Conservation (phyloP, 2,329 filamentous ascomycete genomes). For the Cercospora brassicicola region DNA sequence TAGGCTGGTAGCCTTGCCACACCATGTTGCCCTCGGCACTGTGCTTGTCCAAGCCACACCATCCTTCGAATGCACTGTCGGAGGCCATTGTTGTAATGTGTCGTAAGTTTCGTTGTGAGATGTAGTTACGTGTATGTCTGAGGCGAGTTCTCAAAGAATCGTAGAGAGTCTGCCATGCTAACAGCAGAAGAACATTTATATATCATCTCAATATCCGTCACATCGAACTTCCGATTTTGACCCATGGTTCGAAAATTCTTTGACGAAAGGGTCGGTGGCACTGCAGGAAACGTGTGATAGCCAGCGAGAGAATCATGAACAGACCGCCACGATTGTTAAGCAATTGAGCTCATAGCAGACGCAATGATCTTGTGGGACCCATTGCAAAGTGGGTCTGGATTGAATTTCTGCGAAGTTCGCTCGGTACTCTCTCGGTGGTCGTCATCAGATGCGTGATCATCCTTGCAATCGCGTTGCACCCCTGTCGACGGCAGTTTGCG, state of each 20-base stretch:
- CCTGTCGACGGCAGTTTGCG: not conserved
- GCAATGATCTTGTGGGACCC: not conserved
- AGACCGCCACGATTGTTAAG: conserved; percentile 18
- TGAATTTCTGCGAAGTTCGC: conserved; percentile 12
- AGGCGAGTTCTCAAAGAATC: not conserved
- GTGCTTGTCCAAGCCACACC: conserved; percentile 54
- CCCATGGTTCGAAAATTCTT: conserved; percentile 16
- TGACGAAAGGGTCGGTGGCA: conserved; percentile 4
- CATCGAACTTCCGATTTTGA: conserved; percentile 5
- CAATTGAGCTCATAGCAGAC: conserved; percentile 18
- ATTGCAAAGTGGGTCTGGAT: conserved; percentile 4
- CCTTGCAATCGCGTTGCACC: not conserved
- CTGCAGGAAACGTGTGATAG: not conserved
- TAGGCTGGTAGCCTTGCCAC: conserved; percentile 49
- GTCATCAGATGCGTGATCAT: conserved; percentile 9
- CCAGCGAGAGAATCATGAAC: not conserved
- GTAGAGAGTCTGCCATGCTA: not conserved
- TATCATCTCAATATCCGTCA: not conserved
- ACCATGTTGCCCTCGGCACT: conserved; percentile 56
- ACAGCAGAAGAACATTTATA: not conserved
- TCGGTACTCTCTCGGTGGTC: conserved; percentile 18
- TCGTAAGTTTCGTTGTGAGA: not conserved
- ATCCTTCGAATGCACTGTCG: conserved; percentile 58
- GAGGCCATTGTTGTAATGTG: conserved; percentile 18
- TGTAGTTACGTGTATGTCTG: not conserved